phyloP scores from a whole-genome alignment of 2,329 filamentous ascomycete genomes.

The Nemania diffusa region DNA sequence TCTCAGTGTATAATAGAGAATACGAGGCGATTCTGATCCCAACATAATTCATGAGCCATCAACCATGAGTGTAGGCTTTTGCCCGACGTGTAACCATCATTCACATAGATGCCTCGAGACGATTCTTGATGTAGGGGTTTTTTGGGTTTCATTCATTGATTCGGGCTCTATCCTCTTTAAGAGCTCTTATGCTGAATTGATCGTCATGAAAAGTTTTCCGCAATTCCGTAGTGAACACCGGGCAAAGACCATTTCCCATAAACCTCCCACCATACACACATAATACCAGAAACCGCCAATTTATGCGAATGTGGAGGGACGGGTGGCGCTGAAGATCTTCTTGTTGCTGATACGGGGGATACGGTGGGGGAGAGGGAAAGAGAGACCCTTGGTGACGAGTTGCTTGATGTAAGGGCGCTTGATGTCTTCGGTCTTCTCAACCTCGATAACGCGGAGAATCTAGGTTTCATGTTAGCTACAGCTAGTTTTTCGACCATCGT shows the following conservation, averaged over 20 bases:
- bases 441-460: conserved; percentile 98
- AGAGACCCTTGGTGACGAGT: conserved; percentile 92
- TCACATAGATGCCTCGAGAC: conserved; percentile 15
- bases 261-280: conserved; percentile 51
- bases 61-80: not conserved
- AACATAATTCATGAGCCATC: not conserved
- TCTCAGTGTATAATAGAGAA: conserved; percentile 17
- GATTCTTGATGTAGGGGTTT: conserved; percentile 30
- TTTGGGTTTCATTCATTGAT: conserved; percentile 46
- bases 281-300: conserved; percentile 61
- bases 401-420: conserved; percentile 99
- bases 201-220: conserved; percentile 66
- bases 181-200: conserved; percentile 64
- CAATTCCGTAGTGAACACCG: conserved; percentile 69
- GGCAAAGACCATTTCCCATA: conserved; percentile 61
- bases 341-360: conserved; percentile 82
- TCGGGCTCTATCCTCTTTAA: conserved; percentile 50
- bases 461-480: conserved; percentile 55
- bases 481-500: not conserved
- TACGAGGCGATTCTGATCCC: conserved; percentile 10
- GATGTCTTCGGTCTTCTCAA: conserved; percentile 93
- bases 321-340: conserved; percentile 92
- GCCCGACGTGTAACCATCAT: conserved; percentile 2
- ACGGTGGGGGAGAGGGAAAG: conserved; percentile 99
- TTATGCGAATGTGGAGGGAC: conserved; percentile 98